A percentile compares a stretch with the other conserved stretches of the same genome.
Evolutionary conservation across 139 green algal species (phyloP).

Genomic region (Picochlorum sp.): DNA sequence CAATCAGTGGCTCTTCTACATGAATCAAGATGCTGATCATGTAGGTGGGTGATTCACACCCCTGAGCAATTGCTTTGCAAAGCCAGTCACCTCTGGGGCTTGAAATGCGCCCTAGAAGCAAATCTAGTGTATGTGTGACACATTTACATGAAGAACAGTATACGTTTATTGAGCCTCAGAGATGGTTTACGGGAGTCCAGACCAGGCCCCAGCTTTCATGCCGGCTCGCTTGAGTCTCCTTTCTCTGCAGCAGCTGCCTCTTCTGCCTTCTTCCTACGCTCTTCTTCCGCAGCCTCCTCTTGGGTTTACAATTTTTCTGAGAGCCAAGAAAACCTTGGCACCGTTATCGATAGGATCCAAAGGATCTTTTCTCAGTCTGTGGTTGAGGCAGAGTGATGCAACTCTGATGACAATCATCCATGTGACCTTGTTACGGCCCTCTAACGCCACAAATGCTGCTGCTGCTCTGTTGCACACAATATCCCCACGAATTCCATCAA

Average conservation of each 20-base stretch:
- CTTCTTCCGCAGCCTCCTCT: constrained; percentile 23
- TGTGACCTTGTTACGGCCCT: constrained; percentile 62
- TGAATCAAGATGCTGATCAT: not conserved
- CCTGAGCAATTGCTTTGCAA: no score
- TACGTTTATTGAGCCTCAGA: constrained; percentile 3
- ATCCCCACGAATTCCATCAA: constrained; percentile 90
- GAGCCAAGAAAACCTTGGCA: constrained; percentile 65
- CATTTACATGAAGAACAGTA: no score
- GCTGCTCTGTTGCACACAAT: constrained; percentile 77
- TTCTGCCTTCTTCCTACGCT: constrained; percentile 31
- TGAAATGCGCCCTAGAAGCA: no score
- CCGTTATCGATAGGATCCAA: constrained; percentile 83
- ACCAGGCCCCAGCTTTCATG: constrained; percentile 29
- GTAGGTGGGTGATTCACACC: no score
- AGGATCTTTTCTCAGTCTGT: constrained; percentile 87
- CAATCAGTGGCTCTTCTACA: not conserved
- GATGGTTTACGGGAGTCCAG: constrained; percentile 21
- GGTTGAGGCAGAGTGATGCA: constrained; percentile 71
- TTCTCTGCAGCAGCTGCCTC: not conserved
- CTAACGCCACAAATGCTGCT: constrained; percentile 69
- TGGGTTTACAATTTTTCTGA: constrained; percentile 21
- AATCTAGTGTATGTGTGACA: no score
- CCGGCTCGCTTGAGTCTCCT: not conserved
- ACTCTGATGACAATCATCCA: constrained; percentile 67
- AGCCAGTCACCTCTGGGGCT: no score